These are phyloP conservation scores for Ilyonectria mors-panacis DNA, from an alignment of 2,329 filamentous ascomycete genomes.

Conservation along the genomic window DNA sequence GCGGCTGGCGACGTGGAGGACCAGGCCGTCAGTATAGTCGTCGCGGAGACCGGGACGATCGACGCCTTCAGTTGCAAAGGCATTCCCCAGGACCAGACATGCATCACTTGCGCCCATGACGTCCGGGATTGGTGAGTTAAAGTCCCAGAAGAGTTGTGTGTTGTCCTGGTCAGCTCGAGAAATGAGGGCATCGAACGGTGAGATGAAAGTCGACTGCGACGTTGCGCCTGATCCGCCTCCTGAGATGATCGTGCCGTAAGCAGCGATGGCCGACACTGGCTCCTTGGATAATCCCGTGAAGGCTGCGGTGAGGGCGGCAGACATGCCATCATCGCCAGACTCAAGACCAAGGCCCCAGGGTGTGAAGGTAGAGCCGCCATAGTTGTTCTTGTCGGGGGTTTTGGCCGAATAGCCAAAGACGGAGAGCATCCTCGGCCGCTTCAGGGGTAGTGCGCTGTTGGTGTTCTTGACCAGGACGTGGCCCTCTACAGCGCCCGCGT, in stretches of 20 bases:
- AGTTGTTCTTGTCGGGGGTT: constrained; percentile 1
- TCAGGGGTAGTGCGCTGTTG: constrained; percentile 12
- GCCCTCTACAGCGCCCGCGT: constrained; percentile 12
- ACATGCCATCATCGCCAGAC: not conserved
- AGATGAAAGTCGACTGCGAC: not conserved
- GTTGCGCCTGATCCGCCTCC: constrained; percentile 17
- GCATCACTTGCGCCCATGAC: constrained; percentile 10
- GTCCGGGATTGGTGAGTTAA: not conserved
- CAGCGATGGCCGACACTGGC: not conserved
- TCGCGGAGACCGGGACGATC: constrained; percentile 3
- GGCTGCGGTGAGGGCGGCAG: not conserved
- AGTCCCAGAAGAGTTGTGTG: not conserved
- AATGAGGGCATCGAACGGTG: constrained; percentile 6
- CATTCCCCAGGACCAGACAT: constrained; percentile 12
- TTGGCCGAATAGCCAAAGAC: constrained; percentile 16
- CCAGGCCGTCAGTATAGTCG: constrained; percentile 14
- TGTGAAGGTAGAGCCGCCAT: not conserved
- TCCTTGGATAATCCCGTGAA: not conserved
- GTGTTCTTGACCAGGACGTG: constrained; percentile 20
- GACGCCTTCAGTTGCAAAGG: constrained; percentile 9
- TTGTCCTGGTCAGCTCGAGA: constrained; percentile 2
- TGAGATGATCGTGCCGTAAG: constrained; percentile 14
- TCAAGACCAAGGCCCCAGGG: not conserved
- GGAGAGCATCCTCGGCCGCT: constrained; percentile 7
- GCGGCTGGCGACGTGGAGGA: not conserved